Base-by-base conservation (phyloP, 2,329 filamentous ascomycete genomes). In the Beauveria sp. region DNA sequence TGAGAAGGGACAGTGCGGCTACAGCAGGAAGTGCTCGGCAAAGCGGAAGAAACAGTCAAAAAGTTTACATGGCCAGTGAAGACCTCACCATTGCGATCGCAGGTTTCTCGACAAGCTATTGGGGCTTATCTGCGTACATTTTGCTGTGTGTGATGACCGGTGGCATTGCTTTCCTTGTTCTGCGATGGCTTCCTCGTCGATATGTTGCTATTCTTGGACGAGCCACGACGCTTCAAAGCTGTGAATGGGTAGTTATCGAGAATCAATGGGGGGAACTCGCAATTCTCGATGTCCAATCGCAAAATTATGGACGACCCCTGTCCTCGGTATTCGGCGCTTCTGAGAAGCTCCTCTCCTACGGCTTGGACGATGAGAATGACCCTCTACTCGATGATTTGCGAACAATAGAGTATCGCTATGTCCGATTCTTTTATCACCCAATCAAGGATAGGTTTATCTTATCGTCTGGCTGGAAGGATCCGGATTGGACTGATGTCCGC, bases 251-350 rank as follows among this genome's bases (percentile, higher is more conserved):
- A 48, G 92, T 96, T 30, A 84, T 97, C 65, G 94, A 97, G 82
- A 97, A 99, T 69, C 92, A 97, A 81, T 97, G 94, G 93, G 89
- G 90, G 55, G 93, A 97, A 73, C 89, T 97, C 73, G 80, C 83
- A 14, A 84, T 94, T n/a, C 84, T 96, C 68, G 70, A 85, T 55
- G 81, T 97, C 14, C 79, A 80, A 43, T 74, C 73, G 18, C 77
- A 76, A 60, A 70, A 73, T 22, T 86, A 83, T 71, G 84, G 79
- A 54, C 83, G 79, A 62, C 78, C 79, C 3, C 70, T 84, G 60
- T 87, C 79, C 61, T 84, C 82, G 0, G 80, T 88, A 1, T 93
- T 93, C 70, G 89, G 90, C 0, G 73, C 81, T 2, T 76, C 81
- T 1, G 84, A 85, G 60, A 91, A 91, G 73, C 73, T 80, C 55